phyloP scores from a whole-genome alignment of 306 rosid species.

The barrel medic (Medicago truncatula) region MtrunA17r5.0-ANR NC_053043.1:31757501-31758000 shows the following conservation, averaged over 20 bases:
- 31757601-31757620: not conserved
- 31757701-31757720: slow-evolving; percentile 88
- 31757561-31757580: not conserved
- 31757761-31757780: not conserved
- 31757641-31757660: slow-evolving; percentile 76
- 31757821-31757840: not conserved
- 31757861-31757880: not conserved
- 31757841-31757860: not conserved
- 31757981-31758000: slow-evolving; percentile 68
- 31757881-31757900: slow-evolving; percentile 1
- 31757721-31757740: slow-evolving; percentile 85
- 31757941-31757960: slow-evolving; percentile 89
- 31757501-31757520: not conserved
- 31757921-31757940: slow-evolving; percentile 85
- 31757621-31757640: not conserved
- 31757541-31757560: not conserved
- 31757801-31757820: not conserved
- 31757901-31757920: slow-evolving; percentile 91
- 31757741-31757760: not conserved
- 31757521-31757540: not conserved
- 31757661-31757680: slow-evolving; percentile 96
- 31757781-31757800: not conserved
- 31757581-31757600: not conserved
- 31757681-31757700: slow-evolving; percentile 94
- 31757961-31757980: slow-evolving; percentile 82